Base-by-base conservation (phyloP, 139 green algal species). In the Trebouxia sp. region DNA sequence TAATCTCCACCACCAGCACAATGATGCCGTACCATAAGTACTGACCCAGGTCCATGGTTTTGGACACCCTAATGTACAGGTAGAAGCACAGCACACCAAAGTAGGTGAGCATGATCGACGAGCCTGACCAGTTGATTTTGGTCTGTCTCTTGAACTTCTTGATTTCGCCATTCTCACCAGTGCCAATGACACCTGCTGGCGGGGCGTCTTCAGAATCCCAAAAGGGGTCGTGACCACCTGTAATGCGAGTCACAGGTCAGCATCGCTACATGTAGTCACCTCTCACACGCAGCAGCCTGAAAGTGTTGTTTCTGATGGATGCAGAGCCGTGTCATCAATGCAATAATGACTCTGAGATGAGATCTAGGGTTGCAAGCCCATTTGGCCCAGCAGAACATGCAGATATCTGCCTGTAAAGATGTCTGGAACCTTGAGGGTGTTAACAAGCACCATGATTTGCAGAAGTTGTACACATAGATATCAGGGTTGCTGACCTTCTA, bases 31-130 rank as follows among this genome's bases (percentile, higher is more conserved):
- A 85, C 39, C 38, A 85, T 5, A 83, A n/a, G 76, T 78, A 85
- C 32, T 51, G 22, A 24, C 82, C 82, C 66, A 85, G 67, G 42
- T 80, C 76, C 53, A 85, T 38, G 0, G 82, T 85, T 48, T 80
- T 80, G 50, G 76, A 50, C 24, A 85, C 67, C 30, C 82, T 78
- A 12, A 85, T 67, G n/a, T 65, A 83, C 53, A 85, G 32, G 81
- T 92, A 92, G 82, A 85, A 88, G 62, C 72, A 45, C 5, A 92
- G 85, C 30, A 82, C 79, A 11, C 37, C 50, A 26, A 88, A 38
- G 80, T 83, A 92, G 41, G 76, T 12, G 28, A 87, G 11, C 72
- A 84, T 87, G 39, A 76, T 75, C 7, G 76, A 43, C 20, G 70
- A 17, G 37, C 88, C 88, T 10, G 79, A 65, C 78, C 78, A 84